These are phyloP conservation scores for Heterobasidion occidentale DNA, from an alignment of 1,284 basidiomycete genomes.

Conservation along the genomic window DNA sequence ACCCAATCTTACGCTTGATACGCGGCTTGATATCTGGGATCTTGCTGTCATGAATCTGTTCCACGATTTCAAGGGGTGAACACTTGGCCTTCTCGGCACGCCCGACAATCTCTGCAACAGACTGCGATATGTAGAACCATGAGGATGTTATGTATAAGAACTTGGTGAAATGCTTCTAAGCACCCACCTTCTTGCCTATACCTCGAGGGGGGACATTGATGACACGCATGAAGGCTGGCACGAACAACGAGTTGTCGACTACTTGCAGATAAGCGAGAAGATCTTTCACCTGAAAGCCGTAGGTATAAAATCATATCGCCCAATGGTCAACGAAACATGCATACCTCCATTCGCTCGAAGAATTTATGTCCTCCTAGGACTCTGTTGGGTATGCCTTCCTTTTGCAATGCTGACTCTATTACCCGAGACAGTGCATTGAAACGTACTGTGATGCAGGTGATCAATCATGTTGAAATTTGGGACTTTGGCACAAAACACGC, in stretches of 20 bases:
- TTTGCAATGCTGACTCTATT: constrained; percentile 75
- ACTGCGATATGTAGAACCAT: constrained; percentile 26
- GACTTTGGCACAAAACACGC: constrained; percentile 20
- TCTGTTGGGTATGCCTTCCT: constrained; percentile 69
- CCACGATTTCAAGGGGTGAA: constrained; percentile 54
- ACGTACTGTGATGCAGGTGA: constrained; percentile 43
- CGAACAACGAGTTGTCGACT: constrained; percentile 75
- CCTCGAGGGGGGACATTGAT: constrained; percentile 72
- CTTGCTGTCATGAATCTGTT: constrained; percentile 52
- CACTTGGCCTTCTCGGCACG: constrained; percentile 45
- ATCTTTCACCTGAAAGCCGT: constrained; percentile 61
- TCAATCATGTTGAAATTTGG: background rate
- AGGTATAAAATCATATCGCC: background rate
- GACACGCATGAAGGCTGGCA: constrained; percentile 71
- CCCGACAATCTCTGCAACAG: constrained; percentile 49
- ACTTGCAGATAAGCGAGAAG: constrained; percentile 84
- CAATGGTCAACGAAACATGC: background rate
- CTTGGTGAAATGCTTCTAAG: background rate
- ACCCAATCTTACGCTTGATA: constrained; percentile 52
- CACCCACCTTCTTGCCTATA: constrained; percentile 75
- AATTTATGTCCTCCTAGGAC: constrained; percentile 82
- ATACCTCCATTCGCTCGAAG: constrained; percentile 76
- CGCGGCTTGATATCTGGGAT: constrained; percentile 60
- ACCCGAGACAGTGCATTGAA: constrained; percentile 79
- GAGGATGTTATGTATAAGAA: background rate